Evolutionary conservation across 1,284 basidiomycete genomes (phyloP).

Genomic region (Marasmius fiardii): DNA sequence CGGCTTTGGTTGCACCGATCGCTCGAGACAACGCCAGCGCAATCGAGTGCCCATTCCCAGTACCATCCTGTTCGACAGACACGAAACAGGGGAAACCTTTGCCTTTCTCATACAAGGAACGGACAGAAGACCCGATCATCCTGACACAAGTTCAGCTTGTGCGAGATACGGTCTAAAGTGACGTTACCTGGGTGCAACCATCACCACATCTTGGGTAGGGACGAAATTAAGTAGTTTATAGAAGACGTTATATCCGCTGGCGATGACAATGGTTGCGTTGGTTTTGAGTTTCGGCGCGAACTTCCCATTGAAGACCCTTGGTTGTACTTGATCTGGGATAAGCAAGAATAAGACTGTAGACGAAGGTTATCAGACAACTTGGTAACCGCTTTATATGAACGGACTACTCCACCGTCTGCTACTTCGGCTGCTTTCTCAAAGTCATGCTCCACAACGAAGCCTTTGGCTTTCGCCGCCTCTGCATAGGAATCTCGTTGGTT

Average conservation of each 20-base stretch:
- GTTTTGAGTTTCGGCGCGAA: constrained; percentile 50
- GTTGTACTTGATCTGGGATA: constrained; percentile 63
- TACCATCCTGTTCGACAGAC: constrained; percentile 61
- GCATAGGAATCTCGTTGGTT: constrained; percentile 59
- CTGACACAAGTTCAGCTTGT: constrained; percentile 25
- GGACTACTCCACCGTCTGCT: constrained; percentile 43
- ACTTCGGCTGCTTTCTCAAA: constrained; percentile 52
- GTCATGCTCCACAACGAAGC: constrained; percentile 55
- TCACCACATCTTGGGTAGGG: constrained; percentile 56
- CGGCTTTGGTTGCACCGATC: constrained; percentile 62
- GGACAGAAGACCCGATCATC: constrained; percentile 65
- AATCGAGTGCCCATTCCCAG: constrained; percentile 41
- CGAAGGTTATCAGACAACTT: constrained; percentile 2
- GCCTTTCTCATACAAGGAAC: constrained; percentile 56
- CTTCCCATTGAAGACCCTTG: constrained; percentile 54
- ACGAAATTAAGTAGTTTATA: constrained; percentile 56
- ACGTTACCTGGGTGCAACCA: constrained; percentile 59
- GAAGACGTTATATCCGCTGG: constrained; percentile 66
- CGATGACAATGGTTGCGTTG: constrained; percentile 50
- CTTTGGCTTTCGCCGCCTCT: constrained; percentile 51
- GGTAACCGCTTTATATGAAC: not conserved
- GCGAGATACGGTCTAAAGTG: not conserved
- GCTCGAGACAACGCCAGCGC: constrained; percentile 53
- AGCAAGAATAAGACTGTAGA: constrained; percentile 54
- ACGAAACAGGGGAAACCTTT: constrained; percentile 65